Evolutionary conservation across 75 land plant genomes (phyloP), one percentile per base, ranked within the genome.

Genomic region (Selaginella moellendorffii): DNA sequence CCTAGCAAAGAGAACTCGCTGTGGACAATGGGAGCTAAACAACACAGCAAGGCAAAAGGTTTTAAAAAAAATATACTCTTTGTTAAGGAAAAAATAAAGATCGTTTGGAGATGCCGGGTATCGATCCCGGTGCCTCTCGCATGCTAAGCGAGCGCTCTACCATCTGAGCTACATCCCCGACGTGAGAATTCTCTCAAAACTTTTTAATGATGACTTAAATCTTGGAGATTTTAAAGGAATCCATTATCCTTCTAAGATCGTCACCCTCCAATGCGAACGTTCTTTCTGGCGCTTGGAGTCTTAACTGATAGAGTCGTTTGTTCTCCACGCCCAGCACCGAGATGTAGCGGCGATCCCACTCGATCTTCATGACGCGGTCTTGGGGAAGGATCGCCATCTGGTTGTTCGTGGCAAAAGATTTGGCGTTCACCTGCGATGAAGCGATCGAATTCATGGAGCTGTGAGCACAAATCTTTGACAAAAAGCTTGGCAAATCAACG

Each of bases 291-390:
- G 78, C 78, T 64, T 90, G 97, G 27, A 90, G 63, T 67, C 97
- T 77, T 70, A 90, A 29, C 64, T 87, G 88, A 67, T 90, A 88
- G 28, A 90, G 62, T n/a, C 87, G 62, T 60, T 14, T 36, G 14
- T 36, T 36, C 73, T 85, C 97, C 19, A 90, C 97, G 30, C 97
- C 97, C 19, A 90, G 83, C 65, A 90, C 97, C 65, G 97, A 90
- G 19, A 90, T 83, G 60, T 90, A 90, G 1, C 89, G 79, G 68
- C 97, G 60, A 52, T 85, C 77, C 97, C 97, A 90, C 53, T 90
- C 97, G 26, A 88, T 68, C 21, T 84, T 71, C 20, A 67, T 64
- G 2, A 88, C 77, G 1, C 97, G 75, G 29, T 88, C 86, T 59
- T 81, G 73, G 28, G 97, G 95, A 88, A 88, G 84, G 23, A 87